phyloP scores from a whole-genome alignment of 345 rosid species.

The Melaleuca quinquenervia region DNA sequence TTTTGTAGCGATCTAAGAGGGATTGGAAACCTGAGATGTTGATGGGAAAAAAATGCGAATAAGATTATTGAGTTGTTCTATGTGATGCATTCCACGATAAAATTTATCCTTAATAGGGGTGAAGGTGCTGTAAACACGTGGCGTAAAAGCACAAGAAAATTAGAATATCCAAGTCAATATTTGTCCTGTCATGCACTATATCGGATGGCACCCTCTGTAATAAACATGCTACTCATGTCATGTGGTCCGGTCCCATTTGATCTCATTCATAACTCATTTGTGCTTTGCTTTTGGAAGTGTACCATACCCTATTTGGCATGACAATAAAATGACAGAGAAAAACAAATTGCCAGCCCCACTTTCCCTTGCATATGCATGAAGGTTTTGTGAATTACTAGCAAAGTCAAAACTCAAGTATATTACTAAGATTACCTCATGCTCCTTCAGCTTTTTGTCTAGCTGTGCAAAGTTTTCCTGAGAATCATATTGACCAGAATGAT shows the following conservation, averaged over 20 bases:
- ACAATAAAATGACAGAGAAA: neutral
- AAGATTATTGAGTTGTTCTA: neutral
- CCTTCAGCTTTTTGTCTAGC: constrained; percentile 69
- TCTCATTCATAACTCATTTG: neutral
- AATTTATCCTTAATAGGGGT: neutral
- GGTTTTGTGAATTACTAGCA: neutral
- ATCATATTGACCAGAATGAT: constrained; percentile 95
- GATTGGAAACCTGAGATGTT: neutral
- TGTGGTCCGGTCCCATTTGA: neutral
- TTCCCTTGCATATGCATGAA: neutral
- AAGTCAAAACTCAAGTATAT: neutral
- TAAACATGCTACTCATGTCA: neutral
- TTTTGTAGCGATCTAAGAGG: neutral
- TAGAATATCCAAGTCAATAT: neutral
- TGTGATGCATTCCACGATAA: neutral
- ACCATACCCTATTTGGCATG: neutral
- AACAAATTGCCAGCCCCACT: neutral
- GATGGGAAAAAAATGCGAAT: neutral
- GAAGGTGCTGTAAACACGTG: neutral
- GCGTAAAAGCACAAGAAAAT: neutral
- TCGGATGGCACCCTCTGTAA: neutral
- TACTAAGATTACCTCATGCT: constrained; percentile 59
- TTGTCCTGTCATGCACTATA: neutral
- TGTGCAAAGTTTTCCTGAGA: constrained; percentile 65
- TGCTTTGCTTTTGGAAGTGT: neutral